Conservation (phyloP, 2,329 filamentous ascomycete genomes). For the Calonectria pauciramosa region DNA sequence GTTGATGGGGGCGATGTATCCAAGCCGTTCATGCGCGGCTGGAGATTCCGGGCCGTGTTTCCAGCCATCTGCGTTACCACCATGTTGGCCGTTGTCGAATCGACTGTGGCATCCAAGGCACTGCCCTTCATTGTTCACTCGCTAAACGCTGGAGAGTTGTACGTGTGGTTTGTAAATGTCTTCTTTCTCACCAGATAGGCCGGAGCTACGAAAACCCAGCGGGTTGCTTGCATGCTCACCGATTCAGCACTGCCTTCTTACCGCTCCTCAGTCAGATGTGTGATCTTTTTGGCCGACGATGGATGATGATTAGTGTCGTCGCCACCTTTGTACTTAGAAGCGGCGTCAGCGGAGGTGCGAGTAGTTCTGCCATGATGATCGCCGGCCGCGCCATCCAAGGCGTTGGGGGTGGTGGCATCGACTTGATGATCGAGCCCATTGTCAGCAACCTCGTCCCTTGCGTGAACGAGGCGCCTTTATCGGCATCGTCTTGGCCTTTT, state of each 20-base stretch:
- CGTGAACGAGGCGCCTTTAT: constrained; percentile 59
- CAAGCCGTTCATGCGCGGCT: background rate
- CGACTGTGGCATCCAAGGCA: background rate
- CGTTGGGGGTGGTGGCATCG: constrained; percentile 52
- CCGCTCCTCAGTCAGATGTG: constrained; percentile 63
- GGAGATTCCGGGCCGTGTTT: background rate
- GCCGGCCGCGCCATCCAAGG: constrained; percentile 62
- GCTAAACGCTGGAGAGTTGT: background rate
- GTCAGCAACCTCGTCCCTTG: constrained; percentile 62
- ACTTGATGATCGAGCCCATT: constrained; percentile 49
- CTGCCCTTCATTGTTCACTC: background rate
- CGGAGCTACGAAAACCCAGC: no score
- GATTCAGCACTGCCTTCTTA: constrained; percentile 51
- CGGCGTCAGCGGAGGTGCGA: constrained; percentile 39
- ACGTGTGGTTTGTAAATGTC: background rate
- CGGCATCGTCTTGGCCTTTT: constrained; percentile 48
- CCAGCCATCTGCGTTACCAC: background rate
- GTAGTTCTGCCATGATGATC: constrained; percentile 57
- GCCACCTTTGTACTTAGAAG: constrained; percentile 43
- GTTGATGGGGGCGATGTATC: background rate
- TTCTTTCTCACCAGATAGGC: background rate
- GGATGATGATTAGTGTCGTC: constrained; percentile 48
- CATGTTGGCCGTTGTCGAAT: background rate
- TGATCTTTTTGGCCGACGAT: constrained; percentile 65
- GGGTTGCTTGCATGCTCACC: background rate